phyloP scores from a whole-genome alignment of 345 rosid genomes.

The Gossypium anomalum region DNA sequence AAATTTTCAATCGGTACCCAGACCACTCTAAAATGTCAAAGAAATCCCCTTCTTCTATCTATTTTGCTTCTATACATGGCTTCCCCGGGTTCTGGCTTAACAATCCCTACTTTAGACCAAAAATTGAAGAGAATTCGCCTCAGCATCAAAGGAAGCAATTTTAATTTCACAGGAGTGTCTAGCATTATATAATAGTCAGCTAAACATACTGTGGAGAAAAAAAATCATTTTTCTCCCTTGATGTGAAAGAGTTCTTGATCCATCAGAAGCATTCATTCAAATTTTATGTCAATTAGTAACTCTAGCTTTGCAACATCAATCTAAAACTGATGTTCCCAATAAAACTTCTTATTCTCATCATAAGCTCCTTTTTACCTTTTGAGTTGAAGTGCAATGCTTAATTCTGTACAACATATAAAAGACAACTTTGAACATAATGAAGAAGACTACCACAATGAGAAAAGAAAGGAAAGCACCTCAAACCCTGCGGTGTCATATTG shows the following conservation, averaged over 20 bases:
- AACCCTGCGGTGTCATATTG: slow-evolving; percentile 95
- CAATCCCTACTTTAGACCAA: background rate
- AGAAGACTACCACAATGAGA: background rate
- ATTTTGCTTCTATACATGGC: background rate
- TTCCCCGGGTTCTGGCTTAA: slow-evolving; percentile 5
- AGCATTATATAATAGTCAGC: background rate
- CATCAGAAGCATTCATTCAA: background rate
- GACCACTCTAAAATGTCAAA: slow-evolving; percentile 5
- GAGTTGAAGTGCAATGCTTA: slow-evolving; percentile 5
- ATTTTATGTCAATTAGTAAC: background rate
- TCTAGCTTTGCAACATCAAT: background rate
- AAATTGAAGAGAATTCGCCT: background rate
- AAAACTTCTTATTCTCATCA: background rate
- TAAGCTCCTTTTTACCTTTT: background rate
- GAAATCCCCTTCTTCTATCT: slow-evolving; percentile 4
- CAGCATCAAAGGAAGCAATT: slow-evolving; percentile 8
- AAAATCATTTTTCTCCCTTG: background rate
- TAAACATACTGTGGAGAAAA: background rate
- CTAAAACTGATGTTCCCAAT: background rate
- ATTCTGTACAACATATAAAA: background rate
- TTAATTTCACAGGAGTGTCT: background rate
- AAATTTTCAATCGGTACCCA: slow-evolving; percentile 9
- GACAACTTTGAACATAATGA: background rate
- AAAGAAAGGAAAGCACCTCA: slow-evolving; percentile 49
- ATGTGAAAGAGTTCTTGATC: background rate